A percentile compares a stretch with the other conserved stretches of the same genome.
Evolutionary conservation across 495 filamentous ascomycete genomes (phyloP).

Genomic region (Penicillium longicatenatum): DNA sequence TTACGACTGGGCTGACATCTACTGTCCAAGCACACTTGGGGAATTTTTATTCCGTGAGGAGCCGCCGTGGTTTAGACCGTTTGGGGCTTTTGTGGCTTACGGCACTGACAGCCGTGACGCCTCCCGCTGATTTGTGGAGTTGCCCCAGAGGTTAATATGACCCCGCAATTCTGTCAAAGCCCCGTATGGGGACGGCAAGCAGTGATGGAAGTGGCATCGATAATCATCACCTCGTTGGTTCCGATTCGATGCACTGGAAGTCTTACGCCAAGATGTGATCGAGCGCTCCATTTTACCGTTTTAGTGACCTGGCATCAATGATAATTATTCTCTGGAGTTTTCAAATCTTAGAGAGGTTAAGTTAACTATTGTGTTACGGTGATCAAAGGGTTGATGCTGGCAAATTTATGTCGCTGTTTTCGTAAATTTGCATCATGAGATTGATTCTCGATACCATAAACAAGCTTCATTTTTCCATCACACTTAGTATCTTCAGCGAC

Average conservation of each 20-base stretch:
- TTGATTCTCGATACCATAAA: too few relatives aligned
- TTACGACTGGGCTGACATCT: not conserved
- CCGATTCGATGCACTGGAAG: not conserved
- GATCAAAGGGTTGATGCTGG: too few relatives aligned
- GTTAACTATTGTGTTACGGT: too few relatives aligned
- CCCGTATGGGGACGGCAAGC: not conserved
- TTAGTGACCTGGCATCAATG: not conserved
- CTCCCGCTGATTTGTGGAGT: constrained; percentile 4
- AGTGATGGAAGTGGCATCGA: not conserved
- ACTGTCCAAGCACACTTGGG: not conserved
- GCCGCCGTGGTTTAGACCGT: not conserved
- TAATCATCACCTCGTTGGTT: not conserved
- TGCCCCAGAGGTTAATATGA: not conserved
- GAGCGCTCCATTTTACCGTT: constrained; percentile 21
- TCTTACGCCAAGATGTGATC: not conserved
- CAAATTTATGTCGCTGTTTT: too few relatives aligned
- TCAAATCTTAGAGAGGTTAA: too few relatives aligned
- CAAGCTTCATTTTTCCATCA: too few relatives aligned
- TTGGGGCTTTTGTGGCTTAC: not conserved
- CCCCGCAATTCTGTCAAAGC: not conserved
- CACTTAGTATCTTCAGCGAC: too few relatives aligned
- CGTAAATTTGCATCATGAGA: too few relatives aligned
- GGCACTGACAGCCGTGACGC: not conserved
- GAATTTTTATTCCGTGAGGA: not conserved
- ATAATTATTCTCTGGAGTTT: not conserved